Conservation (phyloP, 2,329 filamentous ascomycete species). For the Fusarium ramigenum region DNA sequence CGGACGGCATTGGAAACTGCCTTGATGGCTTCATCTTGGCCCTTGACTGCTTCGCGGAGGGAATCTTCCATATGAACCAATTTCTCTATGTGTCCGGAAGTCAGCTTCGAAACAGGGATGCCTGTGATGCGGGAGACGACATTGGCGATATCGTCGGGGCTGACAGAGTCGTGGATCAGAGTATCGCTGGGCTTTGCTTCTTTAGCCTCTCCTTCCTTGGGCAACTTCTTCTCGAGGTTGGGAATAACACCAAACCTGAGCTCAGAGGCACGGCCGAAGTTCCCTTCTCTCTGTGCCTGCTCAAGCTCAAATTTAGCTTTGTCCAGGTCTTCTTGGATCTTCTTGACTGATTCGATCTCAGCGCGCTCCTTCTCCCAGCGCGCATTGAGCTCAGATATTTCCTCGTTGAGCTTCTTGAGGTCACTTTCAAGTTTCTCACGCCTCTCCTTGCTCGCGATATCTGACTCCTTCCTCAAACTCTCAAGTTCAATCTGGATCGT, state of each 20-base stretch:
- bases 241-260: slow-evolving; percentile 90
- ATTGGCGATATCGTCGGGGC: slow-evolving; percentile 89
- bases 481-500: slow-evolving; percentile 97
- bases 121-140: slow-evolving; percentile 93
- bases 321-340: slow-evolving; percentile 87
- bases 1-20: slow-evolving; percentile 93
- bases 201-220: slow-evolving; percentile 71
- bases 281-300: slow-evolving; percentile 84
- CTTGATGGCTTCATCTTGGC: slow-evolving; percentile 92
- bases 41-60: slow-evolving; percentile 82
- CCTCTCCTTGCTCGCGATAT: slow-evolving; percentile 87
- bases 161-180: slow-evolving; percentile 94
- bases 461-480: slow-evolving; percentile 91
- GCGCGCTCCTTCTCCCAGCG: slow-evolving; percentile 91
- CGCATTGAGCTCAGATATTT: slow-evolving; percentile 77
- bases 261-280: slow-evolving; percentile 91
- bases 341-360: slow-evolving; percentile 88
- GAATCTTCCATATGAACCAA: slow-evolving; percentile 95
- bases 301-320: slow-evolving; percentile 86
- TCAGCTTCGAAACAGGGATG: slow-evolving; percentile 91
- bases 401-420: slow-evolving; percentile 79
- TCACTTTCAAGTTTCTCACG: slow-evolving; percentile 84
- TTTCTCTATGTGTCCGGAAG: slow-evolving; percentile 93
- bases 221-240: slow-evolving; percentile 78
- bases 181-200: slow-evolving; percentile 55